phyloP scores from a whole-genome alignment of 2,329 filamentous ascomycete genomes.

The Stachybotrys echinatus region DNA sequence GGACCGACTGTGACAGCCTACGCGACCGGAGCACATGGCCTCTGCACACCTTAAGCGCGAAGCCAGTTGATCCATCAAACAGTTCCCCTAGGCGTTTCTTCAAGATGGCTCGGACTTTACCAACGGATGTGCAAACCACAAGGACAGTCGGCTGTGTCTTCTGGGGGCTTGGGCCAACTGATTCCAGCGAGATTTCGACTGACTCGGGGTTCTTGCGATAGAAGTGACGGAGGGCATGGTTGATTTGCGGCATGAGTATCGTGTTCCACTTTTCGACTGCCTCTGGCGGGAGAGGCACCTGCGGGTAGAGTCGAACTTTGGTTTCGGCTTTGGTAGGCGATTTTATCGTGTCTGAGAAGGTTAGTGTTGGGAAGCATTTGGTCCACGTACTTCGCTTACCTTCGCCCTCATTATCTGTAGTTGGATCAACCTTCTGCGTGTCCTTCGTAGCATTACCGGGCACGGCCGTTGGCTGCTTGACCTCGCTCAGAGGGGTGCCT shows the following conservation, averaged over 20 bases:
- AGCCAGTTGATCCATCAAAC: conserved; percentile 58
- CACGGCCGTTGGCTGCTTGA: background rate
- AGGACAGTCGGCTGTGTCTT: conserved; percentile 68
- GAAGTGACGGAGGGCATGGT: conserved; percentile 63
- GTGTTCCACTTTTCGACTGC: conserved; percentile 68
- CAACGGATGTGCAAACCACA: conserved; percentile 70
- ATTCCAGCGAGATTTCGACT: conserved; percentile 72
- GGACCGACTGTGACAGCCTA: conserved; percentile 27
- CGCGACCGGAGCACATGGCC: conserved; percentile 62
- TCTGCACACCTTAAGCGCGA: conserved; percentile 66
- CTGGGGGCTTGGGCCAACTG: conserved; percentile 63
- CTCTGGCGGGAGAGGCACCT: conserved; percentile 52
- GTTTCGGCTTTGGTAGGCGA: conserved; percentile 19
- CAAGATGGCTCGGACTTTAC: conserved; percentile 66
- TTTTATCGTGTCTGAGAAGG: conserved; percentile 10
- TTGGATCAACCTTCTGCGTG: conserved; percentile 4
- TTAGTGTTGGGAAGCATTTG: conserved; percentile 3
- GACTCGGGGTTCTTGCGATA: conserved; percentile 71
- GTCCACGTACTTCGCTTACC: no score
- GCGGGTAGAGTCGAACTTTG: conserved; percentile 55
- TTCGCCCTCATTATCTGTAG: conserved; percentile 14
- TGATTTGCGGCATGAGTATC: conserved; percentile 66
- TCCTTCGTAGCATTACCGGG: conserved; percentile 11
- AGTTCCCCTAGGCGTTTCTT: conserved; percentile 60
- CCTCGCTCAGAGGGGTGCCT: background rate